Evolutionary conservation across 768 basidiomycete species (phyloP).

Genomic region (Auriculariales sp.): DNA sequence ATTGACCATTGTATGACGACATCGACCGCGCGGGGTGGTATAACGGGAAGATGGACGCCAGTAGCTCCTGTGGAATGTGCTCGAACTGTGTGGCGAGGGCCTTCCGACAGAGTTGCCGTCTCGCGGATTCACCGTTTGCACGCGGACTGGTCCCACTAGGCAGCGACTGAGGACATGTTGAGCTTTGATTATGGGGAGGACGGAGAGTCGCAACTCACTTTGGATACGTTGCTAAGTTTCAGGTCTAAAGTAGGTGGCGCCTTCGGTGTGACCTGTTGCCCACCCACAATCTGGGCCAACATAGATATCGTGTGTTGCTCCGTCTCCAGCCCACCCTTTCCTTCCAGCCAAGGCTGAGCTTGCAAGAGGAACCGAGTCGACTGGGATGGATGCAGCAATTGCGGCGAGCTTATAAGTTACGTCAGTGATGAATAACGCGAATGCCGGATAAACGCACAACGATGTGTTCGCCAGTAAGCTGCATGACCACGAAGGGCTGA

Average conservation of each 20-base stretch:
- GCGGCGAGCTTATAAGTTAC: conserved; percentile 3
- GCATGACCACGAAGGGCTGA: conserved; percentile 62
- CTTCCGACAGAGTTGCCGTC: conserved; percentile 20
- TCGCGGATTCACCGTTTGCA: conserved; percentile 12
- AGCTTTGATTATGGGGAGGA: too few species aligned
- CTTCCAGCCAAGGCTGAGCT: conserved; percentile 23
- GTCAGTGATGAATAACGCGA: conserved; percentile 4
- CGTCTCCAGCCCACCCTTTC: not conserved
- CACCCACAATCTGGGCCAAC: not conserved
- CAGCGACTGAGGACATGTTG: too few species aligned
- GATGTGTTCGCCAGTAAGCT: conserved; percentile 20
- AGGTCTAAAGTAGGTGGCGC: conserved; percentile 41
- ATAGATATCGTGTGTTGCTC: conserved; percentile 1
- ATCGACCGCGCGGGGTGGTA: conserved; percentile 63
- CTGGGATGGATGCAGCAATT: conserved; percentile 34
- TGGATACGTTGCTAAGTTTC: conserved; percentile 29
- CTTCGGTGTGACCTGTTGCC: conserved; percentile 10
- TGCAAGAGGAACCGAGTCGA: conserved; percentile 29
- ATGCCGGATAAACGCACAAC: conserved; percentile 25
- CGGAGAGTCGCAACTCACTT: conserved; percentile 24
- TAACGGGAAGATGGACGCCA: conserved; percentile 61
- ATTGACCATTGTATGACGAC: conserved; percentile 67
- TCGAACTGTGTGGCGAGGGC: conserved; percentile 17
- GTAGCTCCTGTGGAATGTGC: conserved; percentile 38
- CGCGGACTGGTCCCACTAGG: not conserved